Evolutionary conservation across 495 filamentous ascomycete species (phyloP).

Genomic region (Xylaria telfairii): DNA sequence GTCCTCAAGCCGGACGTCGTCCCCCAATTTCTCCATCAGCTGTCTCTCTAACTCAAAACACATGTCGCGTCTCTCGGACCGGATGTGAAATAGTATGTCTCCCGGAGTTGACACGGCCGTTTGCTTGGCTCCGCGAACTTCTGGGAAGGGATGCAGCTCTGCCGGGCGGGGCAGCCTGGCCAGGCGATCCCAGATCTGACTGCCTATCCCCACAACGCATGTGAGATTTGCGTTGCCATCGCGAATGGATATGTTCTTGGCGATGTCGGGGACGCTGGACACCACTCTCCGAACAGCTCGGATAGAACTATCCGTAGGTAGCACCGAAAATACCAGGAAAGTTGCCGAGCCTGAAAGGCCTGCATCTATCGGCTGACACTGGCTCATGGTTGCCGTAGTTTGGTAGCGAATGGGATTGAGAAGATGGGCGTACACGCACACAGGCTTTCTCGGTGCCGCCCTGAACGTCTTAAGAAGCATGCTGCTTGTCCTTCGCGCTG

Average conservation of each 20-base stretch:
- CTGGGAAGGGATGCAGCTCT: slow-evolving; percentile 60
- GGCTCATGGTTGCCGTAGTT: slow-evolving; percentile 28
- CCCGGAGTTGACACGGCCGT: slow-evolving; percentile 60
- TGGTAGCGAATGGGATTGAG: neutral
- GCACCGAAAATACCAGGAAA: slow-evolving; percentile 56
- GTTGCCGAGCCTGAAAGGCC: slow-evolving; percentile 57
- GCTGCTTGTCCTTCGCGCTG: neutral
- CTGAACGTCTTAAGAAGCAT: slow-evolving; percentile 14
- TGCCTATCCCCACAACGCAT: slow-evolving; percentile 62
- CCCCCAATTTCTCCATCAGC: slow-evolving; percentile 56
- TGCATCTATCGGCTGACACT: slow-evolving; percentile 51
- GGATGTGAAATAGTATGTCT: slow-evolving; percentile 64
- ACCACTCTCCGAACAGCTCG: slow-evolving; percentile 52
- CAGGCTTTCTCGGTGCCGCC: slow-evolving; percentile 1
- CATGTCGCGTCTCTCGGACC: slow-evolving; percentile 61
- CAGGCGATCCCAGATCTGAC: slow-evolving; percentile 54
- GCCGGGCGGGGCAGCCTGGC: slow-evolving; percentile 52
- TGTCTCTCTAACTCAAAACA: slow-evolving; percentile 65
- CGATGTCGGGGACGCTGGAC: slow-evolving; percentile 49
- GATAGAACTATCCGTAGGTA: slow-evolving; percentile 35
- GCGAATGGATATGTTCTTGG: slow-evolving; percentile 62
- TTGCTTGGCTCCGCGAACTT: slow-evolving; percentile 52
- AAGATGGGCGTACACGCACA: neutral
- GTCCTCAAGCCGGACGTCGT: slow-evolving; percentile 53
- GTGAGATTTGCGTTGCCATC: slow-evolving; percentile 56